Conservation (phyloP, 208 protist genomes). For the Borovskyia barvae region DNA sequence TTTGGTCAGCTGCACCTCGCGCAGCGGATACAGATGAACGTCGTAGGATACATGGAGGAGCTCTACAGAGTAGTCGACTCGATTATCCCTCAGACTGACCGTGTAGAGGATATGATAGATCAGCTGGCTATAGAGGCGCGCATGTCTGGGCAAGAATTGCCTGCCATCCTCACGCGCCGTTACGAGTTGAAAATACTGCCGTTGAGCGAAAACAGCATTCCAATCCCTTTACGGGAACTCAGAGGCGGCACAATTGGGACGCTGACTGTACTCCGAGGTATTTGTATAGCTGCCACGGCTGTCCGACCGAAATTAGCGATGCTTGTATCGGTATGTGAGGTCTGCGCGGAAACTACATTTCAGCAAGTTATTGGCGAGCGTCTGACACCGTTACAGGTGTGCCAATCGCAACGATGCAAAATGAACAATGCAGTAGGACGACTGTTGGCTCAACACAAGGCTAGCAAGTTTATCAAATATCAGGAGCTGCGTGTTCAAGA, state of each 20-base stretch:
- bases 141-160: conserved; percentile 58
- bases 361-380: conserved; percentile 88
- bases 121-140: conserved; percentile 66
- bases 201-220: conserved; percentile 32
- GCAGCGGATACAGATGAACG: conserved; percentile 85
- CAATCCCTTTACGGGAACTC: conserved; percentile 67
- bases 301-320: conserved; percentile 82
- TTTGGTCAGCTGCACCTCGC: conserved; percentile 75
- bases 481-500: conserved; percentile 90
- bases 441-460: conserved; percentile 84
- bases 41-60: conserved; percentile 82
- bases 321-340: conserved; percentile 87
- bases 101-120: conserved; percentile 63
- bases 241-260: conserved; percentile 75
- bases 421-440: conserved; percentile 76
- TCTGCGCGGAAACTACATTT: conserved; percentile 88
- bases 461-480: conserved; percentile 83
- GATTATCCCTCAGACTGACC: conserved; percentile 49
- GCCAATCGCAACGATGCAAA: conserved; percentile 87
- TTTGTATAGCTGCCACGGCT: conserved; percentile 87
- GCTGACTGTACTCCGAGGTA: conserved; percentile 77
- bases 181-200: conserved; percentile 78
- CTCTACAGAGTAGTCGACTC: conserved; percentile 73
- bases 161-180: conserved; percentile 55
- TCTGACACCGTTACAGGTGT: conserved; percentile 76